Evolutionary conservation across 108 stramenopile genomes (phyloP).

Genomic region (Cylindrotheca closterium): DNA sequence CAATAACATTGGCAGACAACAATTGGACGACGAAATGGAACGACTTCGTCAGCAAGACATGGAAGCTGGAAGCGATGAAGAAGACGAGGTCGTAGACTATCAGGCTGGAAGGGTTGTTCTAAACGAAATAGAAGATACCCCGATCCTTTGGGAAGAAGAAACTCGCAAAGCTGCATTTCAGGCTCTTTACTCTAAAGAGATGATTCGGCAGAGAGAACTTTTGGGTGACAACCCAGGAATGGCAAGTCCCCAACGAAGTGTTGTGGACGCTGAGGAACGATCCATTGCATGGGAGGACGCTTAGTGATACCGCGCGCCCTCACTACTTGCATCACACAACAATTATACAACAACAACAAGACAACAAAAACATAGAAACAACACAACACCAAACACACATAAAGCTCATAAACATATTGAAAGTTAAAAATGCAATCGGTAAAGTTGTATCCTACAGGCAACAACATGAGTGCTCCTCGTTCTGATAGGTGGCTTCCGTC

Average conservation of each 20-base stretch:
- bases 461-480: too few species aligned
- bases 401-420: too few species aligned
- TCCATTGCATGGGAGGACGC: constrained; percentile 23
- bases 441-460: too few species aligned
- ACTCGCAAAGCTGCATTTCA: constrained; percentile 67
- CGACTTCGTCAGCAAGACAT: constrained; percentile 33
- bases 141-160: constrained; percentile 58
- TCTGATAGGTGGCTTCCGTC: too few species aligned
- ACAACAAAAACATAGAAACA: too few species aligned
- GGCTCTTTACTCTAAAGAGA: constrained; percentile 74
- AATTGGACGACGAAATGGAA: constrained; percentile 49
- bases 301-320: background rate
- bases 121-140: constrained; percentile 59
- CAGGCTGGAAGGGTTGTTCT: constrained; percentile 30
- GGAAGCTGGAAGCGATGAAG: constrained; percentile 47
- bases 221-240: constrained; percentile 8
- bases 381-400: too few species aligned
- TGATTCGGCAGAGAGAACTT: constrained; percentile 51
- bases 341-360: too few species aligned
- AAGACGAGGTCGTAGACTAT: constrained; percentile 41
- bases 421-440: too few species aligned
- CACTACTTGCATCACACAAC: too few species aligned
- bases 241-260: constrained; percentile 5
- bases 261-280: constrained; percentile 8
- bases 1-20: constrained; percentile 70